Percentiles rank a stretch among this genome's conserved stretches.
These are phyloP conservation scores for Stephanodiscus minutulus DNA, from an alignment of 108 stramenopile genomes.

Conservation along the genomic window DNA sequence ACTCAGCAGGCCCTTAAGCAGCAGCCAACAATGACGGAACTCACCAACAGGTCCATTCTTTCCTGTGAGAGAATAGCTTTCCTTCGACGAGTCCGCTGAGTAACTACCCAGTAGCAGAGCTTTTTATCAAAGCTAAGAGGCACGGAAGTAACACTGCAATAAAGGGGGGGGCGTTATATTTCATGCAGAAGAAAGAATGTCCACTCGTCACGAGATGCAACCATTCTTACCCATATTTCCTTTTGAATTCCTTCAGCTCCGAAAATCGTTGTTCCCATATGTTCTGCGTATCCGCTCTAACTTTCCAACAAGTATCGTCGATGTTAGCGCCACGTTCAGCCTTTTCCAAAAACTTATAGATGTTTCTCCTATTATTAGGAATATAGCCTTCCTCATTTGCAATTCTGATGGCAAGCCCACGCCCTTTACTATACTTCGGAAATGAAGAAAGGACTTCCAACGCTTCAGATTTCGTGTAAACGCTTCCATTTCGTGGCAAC, in stretches of 20 bases:
- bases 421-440: conserved; percentile 5
- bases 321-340: background rate
- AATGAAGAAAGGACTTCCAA: conserved; percentile 2
- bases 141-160: background rate
- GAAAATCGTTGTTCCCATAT: background rate
- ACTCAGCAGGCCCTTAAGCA: background rate
- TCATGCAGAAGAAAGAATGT: background rate
- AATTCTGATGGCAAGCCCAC: background rate
- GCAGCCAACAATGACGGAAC: background rate
- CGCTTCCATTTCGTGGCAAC: conserved; percentile 8
- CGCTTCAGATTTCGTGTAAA: conserved; percentile 12
- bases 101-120: background rate
- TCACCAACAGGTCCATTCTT: background rate
- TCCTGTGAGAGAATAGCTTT: background rate
- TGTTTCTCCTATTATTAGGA: conserved; percentile 7
- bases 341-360: conserved; percentile 12
- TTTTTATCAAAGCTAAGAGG: background rate
- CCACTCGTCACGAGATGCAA: background rate
- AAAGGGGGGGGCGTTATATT: background rate
- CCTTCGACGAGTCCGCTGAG: background rate
- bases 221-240: conserved; percentile 3
- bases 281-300: too few species aligned
- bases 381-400: background rate
- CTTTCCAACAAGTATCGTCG: background rate
- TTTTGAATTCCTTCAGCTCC: conserved; percentile 16